Percentiles rank a stretch among this genome's conserved stretches.
Conservation (phyloP, 352 stramenopile species). For the Chrysophaeum taylorii region DNA sequence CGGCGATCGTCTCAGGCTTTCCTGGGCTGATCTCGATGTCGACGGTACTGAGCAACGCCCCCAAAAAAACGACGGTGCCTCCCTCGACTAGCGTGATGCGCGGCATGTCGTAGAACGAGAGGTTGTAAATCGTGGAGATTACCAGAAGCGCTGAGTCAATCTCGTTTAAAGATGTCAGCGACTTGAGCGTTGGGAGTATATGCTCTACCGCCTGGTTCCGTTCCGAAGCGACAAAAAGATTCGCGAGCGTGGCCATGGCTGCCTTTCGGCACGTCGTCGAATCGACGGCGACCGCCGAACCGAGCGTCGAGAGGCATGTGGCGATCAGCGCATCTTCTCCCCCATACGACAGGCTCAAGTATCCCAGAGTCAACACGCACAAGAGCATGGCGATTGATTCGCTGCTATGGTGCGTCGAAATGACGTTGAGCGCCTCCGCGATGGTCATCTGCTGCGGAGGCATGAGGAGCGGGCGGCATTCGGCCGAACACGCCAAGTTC, state of each 20-base stretch:
- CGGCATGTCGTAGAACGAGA: slow-evolving; percentile 1
- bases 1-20: no score
- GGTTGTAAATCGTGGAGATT: not conserved
- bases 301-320: not conserved
- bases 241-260: not conserved
- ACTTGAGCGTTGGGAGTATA: not conserved
- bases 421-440: not conserved
- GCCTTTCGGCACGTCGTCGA: not conserved
- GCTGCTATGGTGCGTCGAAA: not conserved
- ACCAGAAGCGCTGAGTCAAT: not conserved
- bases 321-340: not conserved
- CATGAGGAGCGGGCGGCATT: slow-evolving; percentile 27
- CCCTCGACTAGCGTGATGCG: not conserved
- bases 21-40: not conserved
- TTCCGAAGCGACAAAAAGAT: not conserved
- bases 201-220: slow-evolving; percentile 7
- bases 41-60: not conserved
- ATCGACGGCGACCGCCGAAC: not conserved
- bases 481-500: slow-evolving; percentile 53
- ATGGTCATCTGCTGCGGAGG: not conserved
- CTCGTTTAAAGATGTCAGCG: not conserved
- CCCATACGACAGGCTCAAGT: not conserved
- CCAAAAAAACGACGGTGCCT: not conserved
- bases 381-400: not conserved
- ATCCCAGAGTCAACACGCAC: not conserved